Evolutionary conservation across 1,284 basidiomycete genomes (phyloP).

Genomic region (Porphyrellus sp.): DNA sequence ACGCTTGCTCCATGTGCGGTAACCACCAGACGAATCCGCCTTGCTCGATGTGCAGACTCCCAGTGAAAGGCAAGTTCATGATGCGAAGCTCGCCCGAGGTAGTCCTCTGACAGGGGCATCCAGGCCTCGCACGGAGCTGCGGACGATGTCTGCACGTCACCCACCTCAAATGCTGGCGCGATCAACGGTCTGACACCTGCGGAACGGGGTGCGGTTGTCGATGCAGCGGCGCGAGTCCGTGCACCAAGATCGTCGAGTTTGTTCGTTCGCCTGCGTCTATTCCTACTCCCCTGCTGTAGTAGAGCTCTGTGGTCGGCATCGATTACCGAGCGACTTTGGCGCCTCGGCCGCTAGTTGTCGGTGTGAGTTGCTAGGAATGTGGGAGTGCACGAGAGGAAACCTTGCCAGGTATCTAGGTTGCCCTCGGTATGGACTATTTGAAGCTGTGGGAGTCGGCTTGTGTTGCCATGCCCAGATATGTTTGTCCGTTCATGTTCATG

Average conservation of each 20-base stretch:
- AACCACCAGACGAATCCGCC: slow-evolving; percentile 43
- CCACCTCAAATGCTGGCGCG: slow-evolving; percentile 64
- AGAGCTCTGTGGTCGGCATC: no score
- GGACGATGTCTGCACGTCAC: slow-evolving; percentile 63
- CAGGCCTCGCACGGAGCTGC: slow-evolving; percentile 72
- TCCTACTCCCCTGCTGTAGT: not conserved
- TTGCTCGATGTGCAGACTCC: slow-evolving; percentile 75
- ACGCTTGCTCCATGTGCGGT: slow-evolving; percentile 51
- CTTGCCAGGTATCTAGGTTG: no score
- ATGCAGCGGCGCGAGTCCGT: slow-evolving; percentile 36
- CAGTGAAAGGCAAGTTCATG: slow-evolving; percentile 69
- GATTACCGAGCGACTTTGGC: no score
- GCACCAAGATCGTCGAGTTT: slow-evolving; percentile 4
- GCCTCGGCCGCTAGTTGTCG: no score
- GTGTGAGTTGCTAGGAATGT: no score
- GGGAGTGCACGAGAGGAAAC: no score
- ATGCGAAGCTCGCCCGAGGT: no score
- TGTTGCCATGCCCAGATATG: no score
- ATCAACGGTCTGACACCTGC: slow-evolving; percentile 47
- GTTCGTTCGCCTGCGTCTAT: slow-evolving; percentile 15
- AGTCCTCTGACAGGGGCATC: not conserved
- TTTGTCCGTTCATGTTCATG: no score
- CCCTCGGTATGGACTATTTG: no score
- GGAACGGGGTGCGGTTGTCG: slow-evolving; percentile 64
- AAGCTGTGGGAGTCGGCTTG: no score